Conservation (phyloP, 805 yeast species). For the Suhomyces prunicola region DNA sequence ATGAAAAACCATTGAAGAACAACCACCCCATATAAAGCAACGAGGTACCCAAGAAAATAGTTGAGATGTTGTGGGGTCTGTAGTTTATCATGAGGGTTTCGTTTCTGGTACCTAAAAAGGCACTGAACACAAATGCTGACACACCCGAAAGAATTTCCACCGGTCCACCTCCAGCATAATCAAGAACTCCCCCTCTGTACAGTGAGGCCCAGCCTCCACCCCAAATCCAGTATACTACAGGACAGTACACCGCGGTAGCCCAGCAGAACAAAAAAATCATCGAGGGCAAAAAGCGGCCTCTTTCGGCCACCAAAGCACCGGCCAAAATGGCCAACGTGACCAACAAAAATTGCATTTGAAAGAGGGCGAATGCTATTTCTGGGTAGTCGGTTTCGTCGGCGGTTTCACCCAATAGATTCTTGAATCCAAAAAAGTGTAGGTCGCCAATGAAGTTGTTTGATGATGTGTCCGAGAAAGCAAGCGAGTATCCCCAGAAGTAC, state of each 20-base stretch:
- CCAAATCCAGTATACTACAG: conserved; percentile 97
- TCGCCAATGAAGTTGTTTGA: conserved; percentile 86
- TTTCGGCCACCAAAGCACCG: conserved; percentile 84
- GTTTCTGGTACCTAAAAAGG: conserved; percentile 72
- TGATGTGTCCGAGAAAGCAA: conserved; percentile 81
- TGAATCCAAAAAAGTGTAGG: conserved; percentile 75
- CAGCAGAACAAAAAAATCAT: conserved; percentile 79
- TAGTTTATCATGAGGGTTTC: conserved; percentile 78
- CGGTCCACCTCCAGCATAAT: conserved; percentile 98
- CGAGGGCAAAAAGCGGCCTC: conserved; percentile 85
- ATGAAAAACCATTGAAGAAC: conserved; percentile 90
- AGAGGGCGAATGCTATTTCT: conserved; percentile 77
- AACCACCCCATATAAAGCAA: conserved; percentile 95
- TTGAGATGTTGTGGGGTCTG: conserved; percentile 92
- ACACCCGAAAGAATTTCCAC: conserved; percentile 92
- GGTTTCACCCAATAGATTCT: conserved; percentile 55
- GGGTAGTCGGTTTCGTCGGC: conserved; percentile 54
- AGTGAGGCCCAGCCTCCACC: conserved; percentile 87
- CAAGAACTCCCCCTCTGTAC: conserved; percentile 82
- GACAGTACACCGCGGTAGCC: conserved; percentile 91
- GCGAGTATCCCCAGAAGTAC: conserved; percentile 98
- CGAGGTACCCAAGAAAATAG: conserved; percentile 84
- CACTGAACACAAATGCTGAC: conserved; percentile 83
- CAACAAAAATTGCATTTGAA: conserved; percentile 87
- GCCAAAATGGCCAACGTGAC: conserved; percentile 90